Conservation (phyloP, 306 rosid species). For the Oxytropis ochrocephala region DNA sequence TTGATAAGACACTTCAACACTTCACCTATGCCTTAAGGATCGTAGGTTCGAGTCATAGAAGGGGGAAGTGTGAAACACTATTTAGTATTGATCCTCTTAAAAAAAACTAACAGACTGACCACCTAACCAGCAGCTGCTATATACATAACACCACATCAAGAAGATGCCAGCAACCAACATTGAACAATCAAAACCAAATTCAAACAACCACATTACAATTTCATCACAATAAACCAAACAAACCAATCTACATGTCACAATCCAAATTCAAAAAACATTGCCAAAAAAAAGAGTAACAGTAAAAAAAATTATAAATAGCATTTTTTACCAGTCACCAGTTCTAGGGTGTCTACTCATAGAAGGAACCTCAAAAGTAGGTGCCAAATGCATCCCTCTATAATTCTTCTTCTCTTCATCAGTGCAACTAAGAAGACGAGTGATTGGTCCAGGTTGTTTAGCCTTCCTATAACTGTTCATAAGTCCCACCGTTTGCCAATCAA, state of each 20-base stretch:
- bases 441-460: conserved; percentile 86
- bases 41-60: no score
- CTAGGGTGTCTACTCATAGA: conserved; percentile 95
- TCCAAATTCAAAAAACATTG: conserved; percentile 10
- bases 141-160: background rate
- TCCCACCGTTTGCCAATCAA: conserved; percentile 99
- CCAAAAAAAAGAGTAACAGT: background rate
- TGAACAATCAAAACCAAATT: conserved; percentile 1
- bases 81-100: no score
- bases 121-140: background rate
- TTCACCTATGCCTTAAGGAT: no score
- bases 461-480: conserved; percentile 75
- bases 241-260: conserved; percentile 22
- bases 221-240: background rate
- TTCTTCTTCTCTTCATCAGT: conserved; percentile 88
- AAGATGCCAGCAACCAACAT: background rate
- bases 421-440: conserved; percentile 90
- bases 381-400: conserved; percentile 86
- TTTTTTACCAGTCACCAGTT: conserved; percentile 85
- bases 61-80: no score
- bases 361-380: conserved; percentile 94
- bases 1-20: background rate
- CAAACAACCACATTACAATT: conserved; percentile 13
- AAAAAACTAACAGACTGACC: no score
- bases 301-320: background rate